Base-by-base conservation (phyloP, 2,329 filamentous ascomycete species). In the Allantophomopsis cytisporea region DNA sequence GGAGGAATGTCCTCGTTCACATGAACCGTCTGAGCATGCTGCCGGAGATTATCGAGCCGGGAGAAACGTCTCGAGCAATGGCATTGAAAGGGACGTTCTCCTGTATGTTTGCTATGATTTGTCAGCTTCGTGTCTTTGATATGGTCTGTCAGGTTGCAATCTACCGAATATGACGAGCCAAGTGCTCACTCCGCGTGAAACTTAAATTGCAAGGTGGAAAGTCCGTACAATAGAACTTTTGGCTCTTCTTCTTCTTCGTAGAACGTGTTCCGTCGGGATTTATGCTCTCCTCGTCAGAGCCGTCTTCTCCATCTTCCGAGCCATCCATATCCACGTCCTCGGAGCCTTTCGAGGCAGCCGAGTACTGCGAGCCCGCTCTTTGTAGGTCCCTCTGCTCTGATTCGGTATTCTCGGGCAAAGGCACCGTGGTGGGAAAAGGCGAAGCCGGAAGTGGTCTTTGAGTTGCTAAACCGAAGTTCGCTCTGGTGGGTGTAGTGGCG, bases 11-110 rank as follows among this genome's bases (percentile, higher is more conserved):
- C 87, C 58, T 96, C 91, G 57, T 96, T 95, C 42, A 94, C 83
- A 57, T 98, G 91, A 1, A 98, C 91, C 0, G 91, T 96, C 59
- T 95, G 88, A 35, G 91, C 91, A 67, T 98, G 91, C 57, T 98
- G 91, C 43, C 91, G 78, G 38, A 98, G 66, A 55, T 98, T 98
- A 59, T 98, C 89, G 35, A 96, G 72, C 37, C 89, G 76, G 8
- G 91, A 96, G 58, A 98, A 98, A 40, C 87, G 76, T 38, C 91
- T 76, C 2, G 82, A 85, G 60, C 91, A 98, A 59, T 96, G 91
- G 50, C 91, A 98, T 60, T 93, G 83, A 53, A 96, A 98, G 0
- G 91, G 91, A 20, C 91, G 79, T 64, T 98, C 91, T 39, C 91
- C 91, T 1, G 91, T 98, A 54, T 98, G 91, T 73, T 96, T 96